Evolutionary conservation across 441 rosid species (phyloP), one percentile per base, ranked within the genome.

Genomic region (Bruguiera hainesii): DNA sequence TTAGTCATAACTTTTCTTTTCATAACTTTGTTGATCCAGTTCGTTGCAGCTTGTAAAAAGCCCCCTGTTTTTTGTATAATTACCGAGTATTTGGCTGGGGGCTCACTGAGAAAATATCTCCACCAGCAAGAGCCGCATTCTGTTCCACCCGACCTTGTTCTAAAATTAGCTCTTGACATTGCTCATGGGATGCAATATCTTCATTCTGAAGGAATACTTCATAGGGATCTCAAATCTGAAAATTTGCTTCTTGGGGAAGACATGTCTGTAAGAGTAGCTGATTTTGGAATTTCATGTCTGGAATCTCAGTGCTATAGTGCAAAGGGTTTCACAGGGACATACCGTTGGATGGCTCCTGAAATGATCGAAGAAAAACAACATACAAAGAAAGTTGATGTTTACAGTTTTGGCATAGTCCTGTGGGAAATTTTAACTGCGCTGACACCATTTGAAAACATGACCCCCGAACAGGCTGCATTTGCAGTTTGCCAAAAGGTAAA

Each of bases 261-360:
- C 68, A 87, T 89, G 90, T 53, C 75, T 52, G 89, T 85, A 61
- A 89, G 83, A 77, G 90, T 89, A 16, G 96, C 96, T 30, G 92
- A 87, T 78, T 89, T 87, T 67, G 96, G 96, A n/a, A 87, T 89
- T 62, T 87, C 90, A 2, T 89, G 96, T 78, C 73, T 79, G 72
- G 90, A 89, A 78, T 81, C 96, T 63, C 93, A 89, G 60, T 82
- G 87, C 28, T 84, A 88, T 59, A 85, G 79, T 64, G 76, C 85
- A 60, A 89, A 85, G 76, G 96, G 96, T 63, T 89, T 89, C 73
- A 89, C 87, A 0, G 90, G 96, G 30, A 89, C 96, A 16, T 89
- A 87, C 71, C 96, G 90, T 23, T 89, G 95, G 92, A 89, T 89
- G 95, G 92, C 96, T 67, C 95, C 91, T 29, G 95, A 89, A 77